These are phyloP conservation scores for Rhypophila decipiens DNA, from an alignment of 495 filamentous ascomycete species.

Conservation along the genomic window DNA sequence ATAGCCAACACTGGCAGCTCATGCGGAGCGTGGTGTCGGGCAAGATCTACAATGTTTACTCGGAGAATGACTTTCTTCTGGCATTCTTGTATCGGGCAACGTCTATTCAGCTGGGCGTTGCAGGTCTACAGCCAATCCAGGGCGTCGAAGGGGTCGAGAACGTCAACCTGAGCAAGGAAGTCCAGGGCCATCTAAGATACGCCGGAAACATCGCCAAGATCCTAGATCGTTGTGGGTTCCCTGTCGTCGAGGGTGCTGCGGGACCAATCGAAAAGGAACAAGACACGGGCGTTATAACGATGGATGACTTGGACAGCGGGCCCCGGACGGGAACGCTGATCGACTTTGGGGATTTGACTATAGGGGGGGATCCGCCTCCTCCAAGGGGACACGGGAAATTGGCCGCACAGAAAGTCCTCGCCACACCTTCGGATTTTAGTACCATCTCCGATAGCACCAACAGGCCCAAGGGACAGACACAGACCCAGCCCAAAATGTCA, in stretches of 20 bases:
- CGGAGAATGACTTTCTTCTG: constrained; percentile 69
- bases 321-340: constrained; percentile 29
- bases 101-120: constrained; percentile 69
- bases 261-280: constrained; percentile 54
- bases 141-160: constrained; percentile 66
- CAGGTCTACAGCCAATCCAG: constrained; percentile 62
- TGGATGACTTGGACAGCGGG: constrained; percentile 25
- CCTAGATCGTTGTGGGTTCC: constrained; percentile 60
- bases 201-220: constrained; percentile 64
- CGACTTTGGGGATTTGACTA: constrained; percentile 44
- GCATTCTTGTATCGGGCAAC: constrained; percentile 72
- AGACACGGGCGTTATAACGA: constrained; percentile 40
- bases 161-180: constrained; percentile 62
- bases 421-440: too few species aligned
- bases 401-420: too few species aligned
- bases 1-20: constrained; percentile 56
- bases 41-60: constrained; percentile 71
- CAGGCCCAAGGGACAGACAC: neutral
- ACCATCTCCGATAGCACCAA: neutral
- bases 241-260: constrained; percentile 48
- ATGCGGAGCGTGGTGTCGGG: constrained; percentile 68
- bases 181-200: constrained; percentile 68
- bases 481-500: neutral
- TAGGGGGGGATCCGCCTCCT: neutral
- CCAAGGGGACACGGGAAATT: too few species aligned